These are phyloP conservation scores for Kodamaea neixiangensis DNA, from an alignment of 805 yeast genomes.

Conservation along the genomic window DNA sequence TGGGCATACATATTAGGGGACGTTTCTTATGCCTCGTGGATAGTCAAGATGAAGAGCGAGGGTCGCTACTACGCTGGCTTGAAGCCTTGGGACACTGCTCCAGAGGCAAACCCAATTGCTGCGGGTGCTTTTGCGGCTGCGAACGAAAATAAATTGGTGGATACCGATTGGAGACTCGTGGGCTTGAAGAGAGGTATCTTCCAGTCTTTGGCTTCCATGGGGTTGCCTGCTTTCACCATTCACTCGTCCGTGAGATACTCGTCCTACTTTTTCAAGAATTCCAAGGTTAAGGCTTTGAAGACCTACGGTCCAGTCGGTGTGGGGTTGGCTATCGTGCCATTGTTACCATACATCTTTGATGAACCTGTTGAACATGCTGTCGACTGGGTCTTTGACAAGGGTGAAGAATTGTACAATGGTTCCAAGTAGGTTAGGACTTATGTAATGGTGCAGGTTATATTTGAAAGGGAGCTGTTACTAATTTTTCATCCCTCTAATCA, in stretches of 20 bases:
- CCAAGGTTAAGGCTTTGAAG: constrained; percentile 47
- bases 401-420: constrained; percentile 33
- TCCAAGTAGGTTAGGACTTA: not conserved
- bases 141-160: constrained; percentile 30
- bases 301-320: constrained; percentile 77
- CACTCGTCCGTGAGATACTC: constrained; percentile 75
- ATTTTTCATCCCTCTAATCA: not conserved
- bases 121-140: constrained; percentile 31
- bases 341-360: constrained; percentile 75
- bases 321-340: constrained; percentile 76
- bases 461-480: too few relatives aligned
- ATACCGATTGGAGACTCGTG: constrained; percentile 66
- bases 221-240: constrained; percentile 82
- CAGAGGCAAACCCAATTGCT: constrained; percentile 38
- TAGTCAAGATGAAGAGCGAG: constrained; percentile 61
- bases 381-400: constrained; percentile 60
- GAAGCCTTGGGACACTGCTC: constrained; percentile 67
- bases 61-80: constrained; percentile 62
- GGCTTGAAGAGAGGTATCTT: constrained; percentile 73
- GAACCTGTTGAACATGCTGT: constrained; percentile 77
- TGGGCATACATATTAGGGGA: constrained; percentile 79
- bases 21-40: constrained; percentile 74
- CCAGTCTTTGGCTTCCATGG: constrained; percentile 84
- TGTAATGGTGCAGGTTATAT: too few relatives aligned
- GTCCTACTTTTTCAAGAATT: constrained; percentile 59